Evolutionary conservation across 345 rosid species (phyloP), one percentile per base, ranked within the genome.

Genomic region (Populus deltoides): DNA sequence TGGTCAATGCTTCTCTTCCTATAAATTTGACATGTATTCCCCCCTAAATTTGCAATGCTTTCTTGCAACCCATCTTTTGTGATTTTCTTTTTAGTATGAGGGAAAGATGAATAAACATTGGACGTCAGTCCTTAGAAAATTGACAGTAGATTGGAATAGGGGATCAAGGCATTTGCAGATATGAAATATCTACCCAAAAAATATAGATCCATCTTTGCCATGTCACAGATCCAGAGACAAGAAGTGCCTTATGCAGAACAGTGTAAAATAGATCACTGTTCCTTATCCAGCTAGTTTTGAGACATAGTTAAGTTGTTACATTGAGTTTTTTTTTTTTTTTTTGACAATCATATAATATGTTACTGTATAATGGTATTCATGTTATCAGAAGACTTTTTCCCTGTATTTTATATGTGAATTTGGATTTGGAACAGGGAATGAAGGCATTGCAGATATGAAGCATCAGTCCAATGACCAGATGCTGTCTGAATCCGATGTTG

Each of bases 381-480:
- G 43, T 77, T 68, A 38, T 6, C 45, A 31, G 35, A 17, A 29
- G 39, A 7, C 10, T 13, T n/a, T 20, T 67, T 6, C 36, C 18
- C 27, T 47, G 29, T 13, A 16, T 78, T 71, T 83, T 71, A 75
- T 71, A 77, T 24, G 5, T 67, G 68, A 71, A 51, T 75, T 77
- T 70, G 70, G 75, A 62, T 68, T 77, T 62, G 25, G 69, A 79
- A 43, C 87, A 94, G 99, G 88, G 76, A 86, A 83, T 85, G 92
- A 85, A 73, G 86, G 86, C 76, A 81, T 82, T 77, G 83, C 81
- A 33, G 87, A 82, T 65, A 68, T 78, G 70, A 86, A 86, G 85
- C 85, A 81, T 75, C 76, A 78, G 17, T 65, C 84, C 11, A 84
- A 88, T 75, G 87, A 87, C 43, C 90, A 83, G 75, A 80, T 84